These are phyloP conservation scores for Sequoiadendron giganteum DNA, from an alignment of 75 land plant genomes.

Conservation along the genomic window DNA sequence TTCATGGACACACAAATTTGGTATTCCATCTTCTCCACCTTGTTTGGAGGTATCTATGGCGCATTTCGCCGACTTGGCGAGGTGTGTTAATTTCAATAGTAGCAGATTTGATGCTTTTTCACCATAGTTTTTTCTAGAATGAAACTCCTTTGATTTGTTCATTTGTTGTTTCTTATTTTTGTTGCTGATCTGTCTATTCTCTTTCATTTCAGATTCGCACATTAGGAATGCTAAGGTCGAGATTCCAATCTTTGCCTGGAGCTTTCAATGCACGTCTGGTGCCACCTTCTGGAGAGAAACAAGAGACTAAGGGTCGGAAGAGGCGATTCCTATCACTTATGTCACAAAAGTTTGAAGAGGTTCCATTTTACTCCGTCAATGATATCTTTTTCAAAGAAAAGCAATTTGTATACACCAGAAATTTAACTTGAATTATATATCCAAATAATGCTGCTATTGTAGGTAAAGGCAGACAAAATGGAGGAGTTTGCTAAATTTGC, in stretches of 20 bases:
- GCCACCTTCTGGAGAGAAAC: constrained; percentile 27
- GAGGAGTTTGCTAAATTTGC: constrained; percentile 75
- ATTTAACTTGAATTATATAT: background rate
- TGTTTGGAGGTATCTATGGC: constrained; percentile 95
- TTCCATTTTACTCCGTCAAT: background rate
- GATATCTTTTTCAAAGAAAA: background rate
- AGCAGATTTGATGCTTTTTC: background rate
- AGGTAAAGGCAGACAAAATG: constrained; percentile 21
- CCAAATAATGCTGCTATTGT: background rate
- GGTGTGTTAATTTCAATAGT: constrained; percentile 37
- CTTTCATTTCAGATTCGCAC: constrained; percentile 73
- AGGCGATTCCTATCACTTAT: constrained; percentile 39
- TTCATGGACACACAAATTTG: constrained; percentile 99
- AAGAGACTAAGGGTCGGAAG: constrained; percentile 24
- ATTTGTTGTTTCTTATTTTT: background rate
- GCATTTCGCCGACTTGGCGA: constrained; percentile 97
- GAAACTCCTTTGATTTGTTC: background rate
- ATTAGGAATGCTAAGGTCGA: constrained; percentile 84
- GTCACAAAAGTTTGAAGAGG: constrained; percentile 43
- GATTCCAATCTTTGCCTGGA: constrained; percentile 85
- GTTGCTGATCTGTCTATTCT: constrained; percentile 7
- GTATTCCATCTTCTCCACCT: constrained; percentile 96
- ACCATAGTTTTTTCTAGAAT: background rate
- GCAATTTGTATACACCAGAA: background rate
- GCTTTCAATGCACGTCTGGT: constrained; percentile 78